Percentiles rank a stretch among this genome's conserved stretches.
phyloP scores from a whole-genome alignment of 2,329 filamentous ascomycete genomes.

The Chrysoporthe deuterocubensis region DNA sequence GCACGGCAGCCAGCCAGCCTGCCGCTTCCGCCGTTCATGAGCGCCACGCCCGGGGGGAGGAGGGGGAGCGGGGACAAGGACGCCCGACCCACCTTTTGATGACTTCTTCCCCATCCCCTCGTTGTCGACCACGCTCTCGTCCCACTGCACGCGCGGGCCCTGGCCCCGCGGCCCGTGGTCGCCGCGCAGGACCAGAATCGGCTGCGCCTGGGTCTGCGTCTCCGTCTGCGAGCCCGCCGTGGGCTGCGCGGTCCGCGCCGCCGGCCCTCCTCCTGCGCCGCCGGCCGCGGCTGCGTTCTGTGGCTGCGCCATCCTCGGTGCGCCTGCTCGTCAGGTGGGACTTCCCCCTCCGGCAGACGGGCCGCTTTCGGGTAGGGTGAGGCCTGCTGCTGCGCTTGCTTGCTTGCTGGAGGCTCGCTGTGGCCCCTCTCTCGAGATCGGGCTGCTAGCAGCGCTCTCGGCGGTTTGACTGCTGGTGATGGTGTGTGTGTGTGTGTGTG shows the following conservation, averaged over 20 bases:
- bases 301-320: not conserved
- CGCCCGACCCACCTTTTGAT: conserved; percentile 74
- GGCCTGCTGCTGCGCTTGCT: not conserved
- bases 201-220: conserved; percentile 32
- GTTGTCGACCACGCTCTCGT: conserved; percentile 91
- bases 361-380: not conserved
- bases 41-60: not conserved
- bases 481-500: not conserved
- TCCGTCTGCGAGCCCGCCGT: conserved; percentile 19
- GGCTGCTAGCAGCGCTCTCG: not conserved
- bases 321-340: too few species aligned
- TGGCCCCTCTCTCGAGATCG: not conserved
- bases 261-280: conserved; percentile 7
- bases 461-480: too few species aligned
- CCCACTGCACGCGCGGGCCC: conserved; percentile 80
- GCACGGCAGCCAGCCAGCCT: too few species aligned
- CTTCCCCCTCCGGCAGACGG: not conserved
- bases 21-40: too few species aligned
- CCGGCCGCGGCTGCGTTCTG: conserved; percentile 20
- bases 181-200: conserved; percentile 57
- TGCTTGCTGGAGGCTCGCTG: not conserved
- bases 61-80: not conserved
- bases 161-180: conserved; percentile 43
- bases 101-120: conserved; percentile 93
- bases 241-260: conserved; percentile 22